Evolutionary conservation across 2,329 filamentous ascomycete species (phyloP).

Genomic region (Beauveria scarabaeidicola): DNA sequence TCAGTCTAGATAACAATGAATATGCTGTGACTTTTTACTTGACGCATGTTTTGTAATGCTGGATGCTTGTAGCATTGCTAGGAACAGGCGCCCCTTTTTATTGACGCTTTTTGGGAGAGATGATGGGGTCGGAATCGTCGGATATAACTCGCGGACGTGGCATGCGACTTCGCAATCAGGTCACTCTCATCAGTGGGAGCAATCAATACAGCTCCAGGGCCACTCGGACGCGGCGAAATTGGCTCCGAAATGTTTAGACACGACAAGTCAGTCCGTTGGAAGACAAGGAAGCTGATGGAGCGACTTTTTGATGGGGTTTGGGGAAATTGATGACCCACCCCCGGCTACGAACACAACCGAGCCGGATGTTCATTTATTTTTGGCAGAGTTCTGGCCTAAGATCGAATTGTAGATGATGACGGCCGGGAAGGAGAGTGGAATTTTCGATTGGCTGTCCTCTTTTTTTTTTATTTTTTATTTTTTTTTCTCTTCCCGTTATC

Average conservation of each 20-base stretch:
- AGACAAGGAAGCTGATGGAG: neutral
- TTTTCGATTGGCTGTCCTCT: too few species aligned
- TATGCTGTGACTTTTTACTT: conserved; percentile 1
- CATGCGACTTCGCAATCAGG: too few species aligned
- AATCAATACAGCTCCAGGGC: too few species aligned
- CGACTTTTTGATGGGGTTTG: neutral
- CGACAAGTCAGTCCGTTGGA: neutral
- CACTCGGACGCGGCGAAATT: too few species aligned
- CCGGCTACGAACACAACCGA: too few species aligned
- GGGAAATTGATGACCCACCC: neutral
- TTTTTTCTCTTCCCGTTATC: too few species aligned
- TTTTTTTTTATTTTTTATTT: too few species aligned
- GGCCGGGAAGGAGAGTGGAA: too few species aligned
- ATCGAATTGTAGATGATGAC: neutral
- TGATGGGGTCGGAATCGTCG: neutral
- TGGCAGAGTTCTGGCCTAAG: neutral
- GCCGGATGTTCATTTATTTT: neutral
- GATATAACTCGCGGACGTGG: too few species aligned
- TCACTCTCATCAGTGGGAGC: too few species aligned
- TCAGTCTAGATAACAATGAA: conserved; percentile 11
- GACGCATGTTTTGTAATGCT: neutral
- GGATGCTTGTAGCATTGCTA: too few species aligned
- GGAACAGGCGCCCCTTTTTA: neutral
- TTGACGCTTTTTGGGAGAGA: neutral
- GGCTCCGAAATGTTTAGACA: too few species aligned